Conservation (phyloP, 306 rosid genomes). For the Styphnolobium japonicum region DNA sequence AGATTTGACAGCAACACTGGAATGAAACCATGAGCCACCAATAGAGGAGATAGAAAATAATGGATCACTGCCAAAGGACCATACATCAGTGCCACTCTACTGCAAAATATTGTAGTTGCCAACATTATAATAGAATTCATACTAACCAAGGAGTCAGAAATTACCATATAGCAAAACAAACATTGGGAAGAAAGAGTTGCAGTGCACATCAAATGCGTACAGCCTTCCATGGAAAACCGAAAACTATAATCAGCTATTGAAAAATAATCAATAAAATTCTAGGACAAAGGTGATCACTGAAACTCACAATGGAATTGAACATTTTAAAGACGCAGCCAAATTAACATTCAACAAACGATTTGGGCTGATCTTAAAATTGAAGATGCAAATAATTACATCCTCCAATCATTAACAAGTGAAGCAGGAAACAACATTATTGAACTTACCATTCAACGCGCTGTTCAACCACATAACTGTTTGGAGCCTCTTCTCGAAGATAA, state of each 20-base stretch:
- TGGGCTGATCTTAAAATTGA: slow-evolving; percentile 13
- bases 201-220: slow-evolving; percentile 98
- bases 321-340: slow-evolving; percentile 23
- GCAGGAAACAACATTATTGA: slow-evolving; percentile 2
- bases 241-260: slow-evolving; percentile 24
- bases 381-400: slow-evolving; percentile 15
- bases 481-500: slow-evolving; percentile 97
- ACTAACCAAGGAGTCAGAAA: slow-evolving; percentile 22
- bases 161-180: slow-evolving; percentile 91
- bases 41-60: slow-evolving; percentile 87
- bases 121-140: slow-evolving; percentile 12
- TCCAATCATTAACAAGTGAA: slow-evolving; percentile 1
- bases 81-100: slow-evolving; percentile 35
- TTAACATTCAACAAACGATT: not conserved
- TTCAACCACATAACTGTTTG: slow-evolving; percentile 98
- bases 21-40: slow-evolving; percentile 96
- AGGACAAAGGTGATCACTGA: not conserved
- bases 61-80: slow-evolving; percentile 83
- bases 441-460: slow-evolving; percentile 98
- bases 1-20: slow-evolving; percentile 89
- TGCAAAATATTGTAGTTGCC: slow-evolving; percentile 1
- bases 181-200: slow-evolving; percentile 99
- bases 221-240: slow-evolving; percentile 62
- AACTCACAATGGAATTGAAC: not conserved
- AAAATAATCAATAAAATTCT: slow-evolving; percentile 16